Conservation (phyloP, 495 filamentous ascomycete species). For the Bacidia rubella region DNA sequence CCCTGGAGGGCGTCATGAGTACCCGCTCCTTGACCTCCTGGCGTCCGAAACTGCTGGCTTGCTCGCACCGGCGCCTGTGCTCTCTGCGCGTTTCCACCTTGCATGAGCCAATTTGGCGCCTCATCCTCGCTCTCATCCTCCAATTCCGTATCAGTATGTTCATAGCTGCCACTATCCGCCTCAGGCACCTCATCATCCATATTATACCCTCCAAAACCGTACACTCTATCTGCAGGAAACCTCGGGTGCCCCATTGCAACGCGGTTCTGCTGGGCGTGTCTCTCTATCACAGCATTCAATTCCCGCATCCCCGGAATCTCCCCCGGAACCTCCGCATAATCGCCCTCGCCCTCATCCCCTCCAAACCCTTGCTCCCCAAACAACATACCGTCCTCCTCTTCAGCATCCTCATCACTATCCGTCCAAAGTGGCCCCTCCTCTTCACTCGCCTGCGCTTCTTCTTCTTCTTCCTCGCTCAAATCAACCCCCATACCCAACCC, state of each 20-base stretch:
- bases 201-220: slow-evolving; percentile 17
- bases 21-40: not conserved
- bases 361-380: not conserved
- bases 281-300: too few species aligned
- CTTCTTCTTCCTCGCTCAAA: slow-evolving; percentile 7
- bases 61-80: not conserved
- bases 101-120: not conserved
- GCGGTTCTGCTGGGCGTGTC: too few species aligned
- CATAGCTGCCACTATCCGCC: slow-evolving; percentile 20
- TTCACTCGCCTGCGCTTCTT: slow-evolving; percentile 1
- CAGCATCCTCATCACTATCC: not conserved
- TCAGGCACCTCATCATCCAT: slow-evolving; percentile 39
- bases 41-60: not conserved
- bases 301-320: not conserved
- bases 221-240: too few species aligned
- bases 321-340: not conserved
- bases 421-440: not conserved
- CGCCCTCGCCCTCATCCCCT: slow-evolving; percentile 8
- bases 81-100: not conserved
- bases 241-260: too few species aligned
- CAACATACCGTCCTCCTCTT: not conserved
- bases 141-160: slow-evolving; percentile 32
- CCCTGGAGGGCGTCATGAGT: not conserved
- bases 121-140: slow-evolving; percentile 25
- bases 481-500: not conserved